Base-by-base conservation (phyloP, 1,139 yeast genomes). In the Saccharomyces hybrid region DNA sequence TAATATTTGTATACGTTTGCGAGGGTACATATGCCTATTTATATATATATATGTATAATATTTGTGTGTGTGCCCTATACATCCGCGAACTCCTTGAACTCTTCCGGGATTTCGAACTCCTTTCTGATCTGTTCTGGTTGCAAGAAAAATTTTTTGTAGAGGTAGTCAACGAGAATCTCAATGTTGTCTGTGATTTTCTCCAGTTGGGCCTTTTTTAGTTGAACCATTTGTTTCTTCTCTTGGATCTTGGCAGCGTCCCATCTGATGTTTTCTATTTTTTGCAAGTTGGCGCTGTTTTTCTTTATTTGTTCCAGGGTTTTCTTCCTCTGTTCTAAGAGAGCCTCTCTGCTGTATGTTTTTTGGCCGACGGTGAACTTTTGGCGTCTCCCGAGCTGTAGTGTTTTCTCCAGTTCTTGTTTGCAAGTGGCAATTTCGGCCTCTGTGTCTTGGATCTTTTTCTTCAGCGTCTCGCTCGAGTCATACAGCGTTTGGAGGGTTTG, bases 401-500 rank as follows among this genome's bases (percentile, higher is more conserved):
- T 32, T n/a, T 42, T 23, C 0, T 32, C 26, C 6, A 53, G 41
- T 25, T 52, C 46, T 3, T 23, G 27, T 42, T 49, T 26, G 14
- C 41, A 47, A 7, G 11, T 25, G 23, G 38, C 16, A 46, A 59
- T 61, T 38, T 61, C 55, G n/a, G 41, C 31, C n/a, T 55, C 49
- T 13, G 61, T 50, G n/a, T 57, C 49, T 11, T 59, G 55, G 8
- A 61, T 55, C 13, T 53, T 55, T 1, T 47, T 38, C 3, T 52
- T 42, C 23, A 19, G 23, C 23, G 23, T 19, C 3, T 49, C 56
- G 44, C 65, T 50, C 26, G 65, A 55, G 3, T 58, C 56, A 29
- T 65, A 58, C 48, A 75, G 44, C 25, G 63, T 65, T 50, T 64
- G 64, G 19, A 64, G 63, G 31, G 67, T 67, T 49, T 77, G 76